Evolutionary conservation across 768 basidiomycete genomes (phyloP), one percentile per base, ranked within the genome.

Genomic region (Phanerochaete carnosa): DNA sequence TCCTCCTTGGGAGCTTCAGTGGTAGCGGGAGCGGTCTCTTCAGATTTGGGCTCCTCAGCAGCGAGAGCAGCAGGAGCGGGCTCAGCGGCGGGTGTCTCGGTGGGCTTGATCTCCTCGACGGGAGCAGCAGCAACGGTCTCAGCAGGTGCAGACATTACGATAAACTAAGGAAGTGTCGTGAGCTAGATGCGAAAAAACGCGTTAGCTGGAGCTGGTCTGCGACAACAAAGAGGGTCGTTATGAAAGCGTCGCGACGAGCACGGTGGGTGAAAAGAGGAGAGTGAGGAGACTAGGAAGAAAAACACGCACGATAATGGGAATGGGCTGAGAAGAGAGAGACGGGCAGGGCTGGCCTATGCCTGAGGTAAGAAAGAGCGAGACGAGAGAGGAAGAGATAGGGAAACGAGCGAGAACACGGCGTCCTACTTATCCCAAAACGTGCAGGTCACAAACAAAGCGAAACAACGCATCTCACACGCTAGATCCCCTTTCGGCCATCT

Each of bases 111-210:
- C 72, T 85, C 87, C 75, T 86, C 85, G 59, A 77, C 74, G 73
- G 79, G 70, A 53, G 69, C 75, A 68, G 71, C 79, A 70, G 77
- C 77, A 72, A 79, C 69, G 71, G 77, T 74, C 75, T 87, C 89
- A 64, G 68, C 70, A 69, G 87, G 73, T 75, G 88, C 83, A 81
- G 92, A 92, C 90, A 94, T 93, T 91, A 92, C 85, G 77, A 68
- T 60, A 60, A 67, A 65, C 61, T 76, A 77, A 76, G 73, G 76
- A 73, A 76, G 79, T 43, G 39, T 80, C 78, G 74, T 80, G 82
- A 82, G 83, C 83, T 86, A 72, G 61, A 59, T n/a, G 49, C 35
- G 23, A 26, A 63, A 62, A 55, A 64, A 54, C 63, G 53, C 61
- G 58, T 62, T n/a, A 62, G 62, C 35, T 60, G 45, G 23, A 32